These are phyloP conservation scores for Candida neerlandica DNA, from an alignment of 1,139 yeast species.

Conservation along the genomic window DNA sequence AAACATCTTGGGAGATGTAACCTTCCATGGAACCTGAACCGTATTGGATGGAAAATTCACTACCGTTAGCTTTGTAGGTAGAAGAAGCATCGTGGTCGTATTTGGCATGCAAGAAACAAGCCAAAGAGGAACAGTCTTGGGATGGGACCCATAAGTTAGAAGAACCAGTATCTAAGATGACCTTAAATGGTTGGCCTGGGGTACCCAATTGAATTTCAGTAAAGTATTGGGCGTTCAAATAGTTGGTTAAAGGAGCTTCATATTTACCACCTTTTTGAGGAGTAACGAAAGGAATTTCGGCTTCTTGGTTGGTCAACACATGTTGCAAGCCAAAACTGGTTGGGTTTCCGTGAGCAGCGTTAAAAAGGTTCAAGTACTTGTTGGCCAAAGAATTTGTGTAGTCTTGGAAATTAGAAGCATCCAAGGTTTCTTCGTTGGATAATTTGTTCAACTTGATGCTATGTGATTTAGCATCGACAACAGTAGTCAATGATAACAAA, in stretches of 20 bases:
- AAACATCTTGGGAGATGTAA: conserved; percentile 80
- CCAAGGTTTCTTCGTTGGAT: conserved; percentile 61
- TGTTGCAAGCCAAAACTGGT: conserved; percentile 22
- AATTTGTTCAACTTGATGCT: conserved; percentile 65
- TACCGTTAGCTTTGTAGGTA: conserved; percentile 82
- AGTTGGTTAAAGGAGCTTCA: conserved; percentile 85
- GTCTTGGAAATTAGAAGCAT: conserved; percentile 59
- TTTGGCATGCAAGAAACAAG: conserved; percentile 90
- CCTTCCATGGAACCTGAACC: conserved; percentile 95
- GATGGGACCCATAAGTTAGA: conserved; percentile 97
- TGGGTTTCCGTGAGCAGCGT: conserved; percentile 36
- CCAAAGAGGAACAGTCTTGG: conserved; percentile 83
- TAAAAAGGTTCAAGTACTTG: conserved; percentile 66
- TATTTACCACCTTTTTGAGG: conserved; percentile 37
- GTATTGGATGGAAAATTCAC: conserved; percentile 80
- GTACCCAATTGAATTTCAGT: conserved; percentile 90
- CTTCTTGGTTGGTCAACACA: conserved; percentile 20
- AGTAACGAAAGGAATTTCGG: conserved; percentile 50
- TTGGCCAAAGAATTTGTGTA: conserved; percentile 71
- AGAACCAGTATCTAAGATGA: conserved; percentile 91
- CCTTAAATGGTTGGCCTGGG: conserved; percentile 90
- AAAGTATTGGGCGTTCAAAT: conserved; percentile 91
- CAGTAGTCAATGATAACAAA: conserved; percentile 40
- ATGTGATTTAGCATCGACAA: conserved; percentile 62
- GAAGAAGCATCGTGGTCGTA: conserved; percentile 82